Evolutionary conservation across 129 eudicot species (phyloP).

Genomic region (Lactuca saligna): DNA sequence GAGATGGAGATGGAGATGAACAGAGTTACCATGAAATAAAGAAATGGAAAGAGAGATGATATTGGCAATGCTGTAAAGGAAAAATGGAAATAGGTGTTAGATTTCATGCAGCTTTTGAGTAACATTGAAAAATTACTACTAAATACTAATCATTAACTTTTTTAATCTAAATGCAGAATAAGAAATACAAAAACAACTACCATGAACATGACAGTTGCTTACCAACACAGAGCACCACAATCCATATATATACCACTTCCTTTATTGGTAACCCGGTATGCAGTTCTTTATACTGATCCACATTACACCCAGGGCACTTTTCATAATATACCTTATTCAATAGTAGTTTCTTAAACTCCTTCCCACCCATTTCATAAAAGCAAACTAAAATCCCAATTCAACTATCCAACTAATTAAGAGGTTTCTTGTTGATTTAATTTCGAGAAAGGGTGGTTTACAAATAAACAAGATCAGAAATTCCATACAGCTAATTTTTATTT

Average conservation of each 20-base stretch:
- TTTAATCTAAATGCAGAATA: conserved; percentile 3
- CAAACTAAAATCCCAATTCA: too few species aligned
- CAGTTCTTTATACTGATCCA: conserved; percentile 46
- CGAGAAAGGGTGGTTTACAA: not conserved
- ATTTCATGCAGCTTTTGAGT: not conserved
- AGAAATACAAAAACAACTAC: not conserved
- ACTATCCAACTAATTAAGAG: not conserved
- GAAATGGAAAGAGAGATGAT: conserved; percentile 85
- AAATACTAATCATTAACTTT: too few species aligned
- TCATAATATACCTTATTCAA: conserved; percentile 47
- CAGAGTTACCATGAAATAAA: conserved; percentile 81
- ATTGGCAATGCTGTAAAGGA: conserved; percentile 71
- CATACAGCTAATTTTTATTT: not conserved
- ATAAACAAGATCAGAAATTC: not conserved
- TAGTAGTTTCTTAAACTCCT: conserved; percentile 33
- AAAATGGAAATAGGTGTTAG: conserved; percentile 16
- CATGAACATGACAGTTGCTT: conserved; percentile 1
- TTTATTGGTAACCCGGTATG: conserved; percentile 56
- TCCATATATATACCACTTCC: conserved; percentile 56
- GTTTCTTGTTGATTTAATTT: not conserved
- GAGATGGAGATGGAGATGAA: not conserved
- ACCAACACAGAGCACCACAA: conserved; percentile 57
- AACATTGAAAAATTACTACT: not conserved
- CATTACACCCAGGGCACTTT: conserved; percentile 67
- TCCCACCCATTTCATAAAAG: conserved; percentile 25